Evolutionary conservation across 1,139 yeast genomes (phyloP), one percentile per base, ranked within the genome.

Genomic region (Yamadazyma kanchanaburiensis): DNA sequence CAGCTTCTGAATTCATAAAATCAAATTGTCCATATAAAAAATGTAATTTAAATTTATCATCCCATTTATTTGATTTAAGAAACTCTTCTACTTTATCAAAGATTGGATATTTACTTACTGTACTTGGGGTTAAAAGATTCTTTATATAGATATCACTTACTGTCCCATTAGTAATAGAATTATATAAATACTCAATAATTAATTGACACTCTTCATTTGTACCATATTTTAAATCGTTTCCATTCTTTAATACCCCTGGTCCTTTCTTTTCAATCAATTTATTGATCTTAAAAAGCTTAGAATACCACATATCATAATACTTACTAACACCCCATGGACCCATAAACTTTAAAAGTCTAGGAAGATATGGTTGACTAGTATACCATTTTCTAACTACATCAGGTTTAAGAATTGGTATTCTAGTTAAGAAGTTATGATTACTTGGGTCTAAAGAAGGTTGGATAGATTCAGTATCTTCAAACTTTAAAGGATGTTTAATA

Each of bases 1-100:
- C 96, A 0, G 94, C 91, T 28, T 70, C 74, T 2, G 73, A 63
- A 49, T 84, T 83, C 96, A 88, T 88, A 73, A 91, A 88, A 51
- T 88, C 96, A 42, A 67, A 75, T 42, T 82, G 79, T 0, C 96
- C 96, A 51, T 87, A 88, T 22, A 86, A 53, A 56, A 88, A 67
- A 44, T 75, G 53, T 1, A 74, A 49, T 16, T 74, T 64, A 22
- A 74, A 73, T 16, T 67, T 65, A 21, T 59, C 48, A 17, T 23
- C 14, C 36, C 34, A 31, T 22, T 17, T 5, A 21, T 21, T 27
- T 18, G 10, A 24, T 21, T 10, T 38, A 38, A 28, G 38, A 19
- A 74, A 48, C 1, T 53, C 43, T 2, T 55, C 49, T 21, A 81
- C 63, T 35, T 83, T 73, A 48, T 87, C 94, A 39, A 74, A 62